Percentiles rank a stretch among this genome's conserved stretches.
Conservation (phyloP, 2,329 filamentous ascomycete genomes). For the Diaporthe vexans region DNA sequence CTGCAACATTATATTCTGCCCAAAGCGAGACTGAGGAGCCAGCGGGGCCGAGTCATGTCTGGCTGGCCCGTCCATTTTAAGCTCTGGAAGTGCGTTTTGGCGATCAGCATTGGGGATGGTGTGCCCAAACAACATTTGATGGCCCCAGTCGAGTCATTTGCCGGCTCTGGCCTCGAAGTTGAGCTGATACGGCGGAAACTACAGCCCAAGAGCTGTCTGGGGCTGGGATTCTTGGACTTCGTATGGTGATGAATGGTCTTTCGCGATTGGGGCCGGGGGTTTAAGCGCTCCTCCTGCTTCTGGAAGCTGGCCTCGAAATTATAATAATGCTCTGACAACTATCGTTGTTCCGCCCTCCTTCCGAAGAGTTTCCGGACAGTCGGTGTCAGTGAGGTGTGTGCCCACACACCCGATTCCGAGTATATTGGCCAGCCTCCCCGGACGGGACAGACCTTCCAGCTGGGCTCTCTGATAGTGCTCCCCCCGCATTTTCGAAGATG, state of each 20-base stretch:
- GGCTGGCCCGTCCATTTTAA: not conserved
- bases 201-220: not conserved
- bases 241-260: not conserved
- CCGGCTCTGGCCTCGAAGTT: not conserved
- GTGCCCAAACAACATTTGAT: not conserved
- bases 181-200: not conserved
- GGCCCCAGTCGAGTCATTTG: slow-evolving; percentile 16
- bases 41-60: slow-evolving; percentile 7
- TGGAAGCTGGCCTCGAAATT: not conserved
- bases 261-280: no score
- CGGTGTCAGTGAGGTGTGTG: not conserved
- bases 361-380: not conserved
- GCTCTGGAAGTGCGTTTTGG: slow-evolving; percentile 11
- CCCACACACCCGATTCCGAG: not conserved
- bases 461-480: not conserved
- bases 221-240: not conserved
- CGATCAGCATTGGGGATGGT: not conserved
- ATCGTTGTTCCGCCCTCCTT: no score
- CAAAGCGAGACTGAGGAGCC: not conserved
- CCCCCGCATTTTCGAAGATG: not conserved
- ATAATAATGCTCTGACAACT: not conserved
- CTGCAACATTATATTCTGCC: not conserved
- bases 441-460: not conserved
- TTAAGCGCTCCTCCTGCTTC: not conserved
- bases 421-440: not conserved